Conservation (phyloP, 495 filamentous ascomycete genomes). For the Opeltia flavorubescens region DNA sequence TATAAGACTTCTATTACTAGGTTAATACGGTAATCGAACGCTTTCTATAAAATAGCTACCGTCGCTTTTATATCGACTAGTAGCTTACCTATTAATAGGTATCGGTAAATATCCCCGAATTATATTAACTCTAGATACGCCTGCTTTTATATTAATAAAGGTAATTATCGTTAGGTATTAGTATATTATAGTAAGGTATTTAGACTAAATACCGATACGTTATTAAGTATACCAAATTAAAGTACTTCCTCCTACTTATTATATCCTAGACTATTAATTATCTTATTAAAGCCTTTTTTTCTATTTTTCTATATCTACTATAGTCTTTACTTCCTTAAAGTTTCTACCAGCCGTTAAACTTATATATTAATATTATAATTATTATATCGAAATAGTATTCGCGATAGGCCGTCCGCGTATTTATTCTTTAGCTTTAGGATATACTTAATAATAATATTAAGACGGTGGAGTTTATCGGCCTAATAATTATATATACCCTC, state of each 20-base stretch:
- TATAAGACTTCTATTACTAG: not conserved
- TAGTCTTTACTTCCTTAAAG: not conserved
- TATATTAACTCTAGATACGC: not conserved
- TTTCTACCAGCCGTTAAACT: not conserved
- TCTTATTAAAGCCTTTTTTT: not conserved
- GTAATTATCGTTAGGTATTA: not conserved
- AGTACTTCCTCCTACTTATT: not conserved
- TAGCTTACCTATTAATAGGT: no score
- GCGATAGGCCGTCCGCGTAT: not conserved
- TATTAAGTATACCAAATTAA: not conserved
- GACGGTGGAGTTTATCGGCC: not conserved
- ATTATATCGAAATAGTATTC: not conserved
- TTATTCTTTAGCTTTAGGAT: not conserved
- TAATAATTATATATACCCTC: not conserved
- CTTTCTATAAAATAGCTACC: not conserved
- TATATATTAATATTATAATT: not conserved
- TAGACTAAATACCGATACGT: not conserved
- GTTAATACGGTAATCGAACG: not conserved
- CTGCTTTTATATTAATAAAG: not conserved
- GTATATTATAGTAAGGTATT: not conserved
- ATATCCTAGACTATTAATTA: not conserved
- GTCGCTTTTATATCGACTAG: not conserved
- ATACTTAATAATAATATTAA: not conserved
- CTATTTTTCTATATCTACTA: not conserved
- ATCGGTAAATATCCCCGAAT: not conserved